A percentile compares a stretch with the other conserved stretches of the same genome.
Conservation (phyloP, 352 stramenopile species). For the Phytopythium kandeliae region DNA sequence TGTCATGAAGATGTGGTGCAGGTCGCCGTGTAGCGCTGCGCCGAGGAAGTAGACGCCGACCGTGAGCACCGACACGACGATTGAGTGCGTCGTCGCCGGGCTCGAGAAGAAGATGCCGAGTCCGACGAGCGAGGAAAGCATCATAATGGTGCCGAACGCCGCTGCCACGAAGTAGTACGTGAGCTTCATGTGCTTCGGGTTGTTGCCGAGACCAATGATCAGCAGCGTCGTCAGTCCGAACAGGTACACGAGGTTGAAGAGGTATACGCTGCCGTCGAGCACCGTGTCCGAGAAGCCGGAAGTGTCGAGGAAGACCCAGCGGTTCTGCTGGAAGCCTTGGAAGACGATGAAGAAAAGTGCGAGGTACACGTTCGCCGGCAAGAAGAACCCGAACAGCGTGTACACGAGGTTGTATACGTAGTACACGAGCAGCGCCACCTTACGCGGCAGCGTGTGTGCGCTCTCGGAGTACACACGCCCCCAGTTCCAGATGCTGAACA, state of each 20-base stretch:
- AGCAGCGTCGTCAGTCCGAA: slow-evolving; percentile 79
- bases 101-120: slow-evolving; percentile 75
- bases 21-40: slow-evolving; percentile 67
- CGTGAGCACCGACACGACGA: slow-evolving; percentile 60
- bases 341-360: slow-evolving; percentile 86
- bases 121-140: slow-evolving; percentile 66
- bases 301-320: slow-evolving; percentile 76
- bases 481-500: slow-evolving; percentile 87
- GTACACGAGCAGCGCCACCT: slow-evolving; percentile 61
- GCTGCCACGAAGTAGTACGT: slow-evolving; percentile 79
- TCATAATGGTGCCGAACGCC: slow-evolving; percentile 73
- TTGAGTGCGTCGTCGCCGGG: slow-evolving; percentile 36
- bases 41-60: slow-evolving; percentile 82
- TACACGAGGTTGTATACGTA: slow-evolving; percentile 77
- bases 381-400: slow-evolving; percentile 65
- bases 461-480: slow-evolving; percentile 80
- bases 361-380: slow-evolving; percentile 81
- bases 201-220: slow-evolving; percentile 84
- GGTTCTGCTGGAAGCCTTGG: slow-evolving; percentile 85
- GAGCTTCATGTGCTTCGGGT: slow-evolving; percentile 84
- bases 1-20: slow-evolving; percentile 82
- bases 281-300: slow-evolving; percentile 52
- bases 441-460: slow-evolving; percentile 64
- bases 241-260: slow-evolving; percentile 79
- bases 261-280: slow-evolving; percentile 56